These are phyloP conservation scores for Calonectria multiphialidica DNA, from an alignment of 2,329 filamentous ascomycete genomes.

Conservation along the genomic window DNA sequence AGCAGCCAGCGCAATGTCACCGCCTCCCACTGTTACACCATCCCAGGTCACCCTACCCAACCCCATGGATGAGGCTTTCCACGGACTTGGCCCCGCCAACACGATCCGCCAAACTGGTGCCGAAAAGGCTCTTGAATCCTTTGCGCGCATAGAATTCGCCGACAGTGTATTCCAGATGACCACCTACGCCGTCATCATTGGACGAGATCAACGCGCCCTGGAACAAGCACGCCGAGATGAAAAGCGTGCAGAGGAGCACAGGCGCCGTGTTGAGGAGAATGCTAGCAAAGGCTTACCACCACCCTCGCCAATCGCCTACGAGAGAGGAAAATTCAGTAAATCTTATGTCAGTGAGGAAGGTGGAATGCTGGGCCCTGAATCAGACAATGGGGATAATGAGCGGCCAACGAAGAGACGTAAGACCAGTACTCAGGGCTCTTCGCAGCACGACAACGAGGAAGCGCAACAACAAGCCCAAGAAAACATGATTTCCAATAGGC, in stretches of 20 bases:
- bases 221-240: conserved; percentile 66
- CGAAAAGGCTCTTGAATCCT: conserved; percentile 64
- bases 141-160: conserved; percentile 74
- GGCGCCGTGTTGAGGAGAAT: conserved; percentile 60
- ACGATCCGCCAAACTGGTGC: conserved; percentile 50
- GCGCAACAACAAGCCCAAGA: conserved; percentile 48
- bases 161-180: conserved; percentile 86
- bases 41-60: conserved; percentile 60
- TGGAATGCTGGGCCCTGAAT: conserved; percentile 75
- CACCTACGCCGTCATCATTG: conserved; percentile 78
- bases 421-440: conserved; percentile 58
- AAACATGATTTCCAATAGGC: conserved; percentile 66
- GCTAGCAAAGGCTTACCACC: conserved; percentile 62
- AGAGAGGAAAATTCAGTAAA: conserved; percentile 69
- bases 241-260: conserved; percentile 59
- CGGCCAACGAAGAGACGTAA: conserved; percentile 62
- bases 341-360: conserved; percentile 78
- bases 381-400: conserved; percentile 64
- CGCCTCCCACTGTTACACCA: conserved; percentile 59
- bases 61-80: conserved; percentile 46
- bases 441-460: conserved; percentile 57
- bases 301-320: conserved; percentile 62
- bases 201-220: conserved; percentile 74
- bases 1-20: conserved; percentile 52
- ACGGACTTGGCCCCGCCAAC: conserved; percentile 45